These are phyloP conservation scores for Solanum arcanum DNA, from an alignment of 257 asterid genomes.

Conservation along the genomic window DNA sequence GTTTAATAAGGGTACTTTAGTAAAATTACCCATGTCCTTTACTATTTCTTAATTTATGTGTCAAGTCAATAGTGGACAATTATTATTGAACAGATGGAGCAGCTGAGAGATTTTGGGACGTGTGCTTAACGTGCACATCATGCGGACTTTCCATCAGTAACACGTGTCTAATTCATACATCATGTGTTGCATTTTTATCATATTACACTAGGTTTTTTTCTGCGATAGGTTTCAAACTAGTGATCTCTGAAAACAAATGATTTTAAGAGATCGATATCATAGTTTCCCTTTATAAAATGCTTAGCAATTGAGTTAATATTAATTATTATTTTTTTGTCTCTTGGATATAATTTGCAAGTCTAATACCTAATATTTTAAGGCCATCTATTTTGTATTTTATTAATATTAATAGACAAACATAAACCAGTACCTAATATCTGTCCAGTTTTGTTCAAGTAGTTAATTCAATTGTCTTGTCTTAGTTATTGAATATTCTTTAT, in stretches of 20 bases:
- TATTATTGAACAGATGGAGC: too few species aligned
- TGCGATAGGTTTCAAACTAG: neutral
- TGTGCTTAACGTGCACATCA: neutral
- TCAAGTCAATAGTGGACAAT: too few species aligned
- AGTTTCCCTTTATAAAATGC: too few species aligned
- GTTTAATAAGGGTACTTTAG: too few species aligned
- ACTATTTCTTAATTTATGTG: too few species aligned
- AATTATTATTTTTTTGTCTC: too few species aligned
- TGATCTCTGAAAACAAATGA: too few species aligned
- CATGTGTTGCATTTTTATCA: neutral
- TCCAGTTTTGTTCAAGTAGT: neutral
- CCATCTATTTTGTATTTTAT: neutral
- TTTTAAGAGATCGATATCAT: too few species aligned
- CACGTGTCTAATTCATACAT: too few species aligned
- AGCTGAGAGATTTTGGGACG: neutral
- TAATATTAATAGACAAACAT: neutral
- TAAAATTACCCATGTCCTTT: too few species aligned
- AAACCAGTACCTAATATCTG: neutral
- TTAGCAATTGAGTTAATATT: too few species aligned
- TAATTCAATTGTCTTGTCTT: neutral
- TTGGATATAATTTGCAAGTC: neutral
- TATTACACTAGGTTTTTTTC: neutral
- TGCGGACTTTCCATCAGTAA: neutral
- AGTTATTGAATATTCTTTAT: neutral
- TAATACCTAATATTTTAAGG: neutral